Evolutionary conservation across 805 yeast genomes (phyloP).

Genomic region (Lachancea nothofagi): DNA sequence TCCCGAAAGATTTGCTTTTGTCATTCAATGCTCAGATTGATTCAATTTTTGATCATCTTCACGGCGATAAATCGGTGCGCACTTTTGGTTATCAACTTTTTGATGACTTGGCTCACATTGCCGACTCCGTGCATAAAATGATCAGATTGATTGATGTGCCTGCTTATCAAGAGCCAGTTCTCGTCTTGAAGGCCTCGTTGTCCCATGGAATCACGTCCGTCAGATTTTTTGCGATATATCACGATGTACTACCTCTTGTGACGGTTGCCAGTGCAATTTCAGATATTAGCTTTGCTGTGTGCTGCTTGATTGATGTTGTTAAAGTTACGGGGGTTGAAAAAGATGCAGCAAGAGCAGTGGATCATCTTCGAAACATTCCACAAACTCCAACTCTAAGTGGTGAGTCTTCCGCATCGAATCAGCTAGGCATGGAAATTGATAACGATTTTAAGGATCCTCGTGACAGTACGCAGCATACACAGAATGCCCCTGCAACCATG

Average conservation of each 20-base stretch:
- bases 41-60: conserved; percentile 3
- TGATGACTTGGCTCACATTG: conserved; percentile 22
- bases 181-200: conserved; percentile 56
- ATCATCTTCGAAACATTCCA: conserved; percentile 4
- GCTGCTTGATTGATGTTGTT: conserved; percentile 52
- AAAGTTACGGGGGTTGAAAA: conserved; percentile 26
- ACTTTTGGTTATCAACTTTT: conserved; percentile 19
- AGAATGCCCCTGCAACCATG: conserved; percentile 11
- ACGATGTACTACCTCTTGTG: conserved; percentile 59
- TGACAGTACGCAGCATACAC: neutral
- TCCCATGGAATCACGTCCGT: conserved; percentile 73
- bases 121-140: conserved; percentile 20
- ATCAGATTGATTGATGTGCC: conserved; percentile 20
- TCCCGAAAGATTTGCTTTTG: conserved; percentile 9
- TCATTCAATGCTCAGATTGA: conserved; percentile 7
- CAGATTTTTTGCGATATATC: conserved; percentile 63
- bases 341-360: neutral
- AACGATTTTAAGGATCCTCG: conserved; percentile 3
- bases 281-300: conserved; percentile 62
- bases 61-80: neutral
- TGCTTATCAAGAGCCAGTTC: conserved; percentile 37
- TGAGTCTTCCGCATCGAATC: neutral
- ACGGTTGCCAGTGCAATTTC: conserved; percentile 71
- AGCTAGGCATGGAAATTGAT: neutral
- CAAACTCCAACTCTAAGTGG: conserved; percentile 2